Base-by-base conservation (phyloP, 2,329 filamentous ascomycete genomes). In the Scolecobasidium constrictum region DNA sequence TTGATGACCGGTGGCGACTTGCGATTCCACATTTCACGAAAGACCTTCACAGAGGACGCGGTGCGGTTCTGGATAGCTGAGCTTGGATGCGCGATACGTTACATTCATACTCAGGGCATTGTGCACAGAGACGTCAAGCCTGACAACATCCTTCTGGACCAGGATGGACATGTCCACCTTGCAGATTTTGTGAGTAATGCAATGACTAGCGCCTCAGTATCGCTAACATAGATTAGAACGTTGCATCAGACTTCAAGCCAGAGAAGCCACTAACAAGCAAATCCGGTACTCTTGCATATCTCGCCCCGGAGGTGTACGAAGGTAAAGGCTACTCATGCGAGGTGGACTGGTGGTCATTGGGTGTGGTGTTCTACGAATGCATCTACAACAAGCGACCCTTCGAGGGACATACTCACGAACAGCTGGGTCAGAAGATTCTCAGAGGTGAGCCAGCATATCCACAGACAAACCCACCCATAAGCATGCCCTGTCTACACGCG, bases 321-420 rank as follows among this genome's bases (percentile, higher is more conserved):
- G 90, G 90, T 38, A 81, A 79, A 48, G 92, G 92, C 31, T 98
- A 98, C 57, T 81, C 84, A 47, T 78, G 80, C 37, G 85, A 92
- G 53, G 88, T 92, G 34, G 92, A 98, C 60, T 98, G 92, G 92
- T 98, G 92, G 92, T 96, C 92, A 4, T 66, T 98, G 17, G 92
- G 92, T 38, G 92, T 98, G 36, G 75, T 94, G n/a, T 96, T 96
- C 62, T 98, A 95, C 62, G 92, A 98, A 63, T 96, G 92, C 72
- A 95, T 98, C 50, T 98, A 96, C 68, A 94, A 93, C 67, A 96
- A 93, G 86, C 78, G 92, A 53, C 92, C 92, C 17, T 98, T 96
- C 51, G 87, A 95, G 56, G 90, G 86, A 42, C 86, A 81, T 52
- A 88, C 80, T 38, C 87, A 95, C 57, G 80, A 86, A 43, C 77